Base-by-base conservation (phyloP, 2,329 filamentous ascomycete genomes). In the Cladophialophora carrionii region DNA sequence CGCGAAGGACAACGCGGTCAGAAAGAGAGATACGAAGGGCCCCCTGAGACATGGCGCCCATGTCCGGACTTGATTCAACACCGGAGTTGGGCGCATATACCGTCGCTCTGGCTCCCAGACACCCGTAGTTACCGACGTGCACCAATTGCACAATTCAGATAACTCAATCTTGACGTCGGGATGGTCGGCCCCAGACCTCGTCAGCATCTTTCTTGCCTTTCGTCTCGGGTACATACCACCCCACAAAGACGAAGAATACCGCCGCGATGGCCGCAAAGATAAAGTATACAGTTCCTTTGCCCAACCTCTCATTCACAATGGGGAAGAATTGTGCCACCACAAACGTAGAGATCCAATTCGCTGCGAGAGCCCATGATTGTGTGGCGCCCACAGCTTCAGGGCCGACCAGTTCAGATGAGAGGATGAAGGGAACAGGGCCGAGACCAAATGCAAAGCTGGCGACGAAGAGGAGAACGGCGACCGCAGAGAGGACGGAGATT, bases 311-410 rank as follows among this genome's bases (percentile, higher is more conserved):
- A 74, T 96, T 96, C 67, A 96, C 78, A 24, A 97, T 84, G 0
- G 95, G 94, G 81, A 99, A 97, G 79, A 96, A 96, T 72, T 97
- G 92, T 0, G 94, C 93, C 1, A 99, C 92, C 20, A 96, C 72
- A 74, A 97, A 98, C 0, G 94, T 98, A 0, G 93, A 90, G 37
- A 91, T 83, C 83, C 96, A 98, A 76, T 95, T 98, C 8, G 91
- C 90, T 0, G 87, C 91, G 78, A 98, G 79, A 0, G 89, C 90
- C 85, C 92, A 96, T 64, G 90, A 93, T 76, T 99, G 95, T 0
- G 92, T 90, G 0, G 94, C 92, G 1, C 94, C 93, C 0, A 97
- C 92, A 0, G 94, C 95, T 75, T 96, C 92, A 12, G 92, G 88
- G 0, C 88, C 90, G 0, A 98, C 95, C 2, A 98, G 85, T 77